These are phyloP conservation scores for Blastomyces parvus DNA, from an alignment of 2,329 filamentous ascomycete genomes.

Conservation along the genomic window DNA sequence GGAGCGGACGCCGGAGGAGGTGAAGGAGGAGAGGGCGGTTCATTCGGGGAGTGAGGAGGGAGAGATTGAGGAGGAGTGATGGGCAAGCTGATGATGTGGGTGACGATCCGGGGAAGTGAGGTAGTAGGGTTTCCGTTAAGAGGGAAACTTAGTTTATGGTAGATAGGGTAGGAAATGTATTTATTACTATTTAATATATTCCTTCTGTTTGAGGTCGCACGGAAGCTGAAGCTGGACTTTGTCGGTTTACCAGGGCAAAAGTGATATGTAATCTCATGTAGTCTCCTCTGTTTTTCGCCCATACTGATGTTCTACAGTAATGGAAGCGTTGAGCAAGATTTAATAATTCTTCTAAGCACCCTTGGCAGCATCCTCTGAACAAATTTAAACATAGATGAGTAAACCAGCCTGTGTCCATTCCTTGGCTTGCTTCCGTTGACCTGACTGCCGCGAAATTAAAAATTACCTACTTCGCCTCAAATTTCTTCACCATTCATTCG, in stretches of 20 bases:
- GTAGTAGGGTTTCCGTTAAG: background rate
- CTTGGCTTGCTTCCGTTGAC: background rate
- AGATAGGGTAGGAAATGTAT: background rate
- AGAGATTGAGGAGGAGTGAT: conserved; percentile 74
- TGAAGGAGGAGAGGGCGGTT: conserved; percentile 38
- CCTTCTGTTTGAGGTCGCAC: background rate
- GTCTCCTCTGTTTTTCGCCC: no score
- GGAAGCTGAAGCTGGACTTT: background rate
- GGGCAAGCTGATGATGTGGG: background rate
- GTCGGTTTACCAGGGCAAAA: no score
- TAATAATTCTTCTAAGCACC: no score
- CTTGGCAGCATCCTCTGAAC: no score
- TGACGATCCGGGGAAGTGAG: background rate
- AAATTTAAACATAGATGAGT: background rate
- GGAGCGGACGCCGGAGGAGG: conserved; percentile 32
- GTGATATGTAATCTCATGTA: background rate
- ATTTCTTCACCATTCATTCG: background rate
- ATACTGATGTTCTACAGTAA: background rate
- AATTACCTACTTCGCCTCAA: background rate
- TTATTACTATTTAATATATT: background rate
- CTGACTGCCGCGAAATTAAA: no score
- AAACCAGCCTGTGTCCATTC: background rate
- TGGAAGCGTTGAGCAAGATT: no score
- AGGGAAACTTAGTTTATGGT: background rate
- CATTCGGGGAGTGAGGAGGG: conserved; percentile 93